Evolutionary conservation across 306 rosid genomes (phyloP).

Genomic region (Sesbania bispinosa): DNA sequence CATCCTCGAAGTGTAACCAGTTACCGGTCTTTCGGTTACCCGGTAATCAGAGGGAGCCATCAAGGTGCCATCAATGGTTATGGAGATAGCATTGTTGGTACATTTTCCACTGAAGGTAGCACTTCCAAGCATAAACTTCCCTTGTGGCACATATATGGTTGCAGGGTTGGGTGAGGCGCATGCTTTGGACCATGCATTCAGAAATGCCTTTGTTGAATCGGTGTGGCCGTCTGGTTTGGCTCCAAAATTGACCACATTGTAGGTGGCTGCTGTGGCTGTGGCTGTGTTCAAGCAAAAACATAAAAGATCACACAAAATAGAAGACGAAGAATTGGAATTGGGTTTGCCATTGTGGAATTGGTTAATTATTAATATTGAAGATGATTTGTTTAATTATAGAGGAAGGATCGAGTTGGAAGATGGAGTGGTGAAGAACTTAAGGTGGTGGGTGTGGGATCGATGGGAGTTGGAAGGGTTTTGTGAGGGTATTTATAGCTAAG

Average conservation of each 20-base stretch:
- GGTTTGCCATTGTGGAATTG: not conserved
- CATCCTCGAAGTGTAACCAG: conserved; percentile 42
- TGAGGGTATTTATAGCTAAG: conserved; percentile 27
- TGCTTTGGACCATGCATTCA: conserved; percentile 46
- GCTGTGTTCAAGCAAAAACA: not conserved
- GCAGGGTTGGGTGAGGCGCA: conserved; percentile 24
- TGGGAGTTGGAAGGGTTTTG: conserved; percentile 25
- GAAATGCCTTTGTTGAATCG: conserved; percentile 52
- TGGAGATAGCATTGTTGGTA: conserved; percentile 24
- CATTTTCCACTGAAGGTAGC: conserved; percentile 30
- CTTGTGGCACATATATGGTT: conserved; percentile 39
- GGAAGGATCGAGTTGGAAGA: no score
- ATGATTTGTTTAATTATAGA: not conserved
- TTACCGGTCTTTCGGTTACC: not conserved
- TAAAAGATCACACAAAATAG: not conserved
- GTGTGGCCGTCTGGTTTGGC: conserved; percentile 42
- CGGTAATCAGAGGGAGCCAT: conserved; percentile 41
- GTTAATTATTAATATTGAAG: not conserved
- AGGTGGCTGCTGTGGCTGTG: not conserved
- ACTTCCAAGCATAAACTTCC: conserved; percentile 33
- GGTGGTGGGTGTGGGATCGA: conserved; percentile 11
- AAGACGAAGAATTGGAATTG: not conserved
- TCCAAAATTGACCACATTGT: conserved; percentile 45
- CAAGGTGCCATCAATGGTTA: conserved; percentile 46
- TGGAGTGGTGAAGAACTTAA: conserved; percentile 9